phyloP scores from a whole-genome alignment of 768 basidiomycete genomes.

The Mycena floridula region DNA sequence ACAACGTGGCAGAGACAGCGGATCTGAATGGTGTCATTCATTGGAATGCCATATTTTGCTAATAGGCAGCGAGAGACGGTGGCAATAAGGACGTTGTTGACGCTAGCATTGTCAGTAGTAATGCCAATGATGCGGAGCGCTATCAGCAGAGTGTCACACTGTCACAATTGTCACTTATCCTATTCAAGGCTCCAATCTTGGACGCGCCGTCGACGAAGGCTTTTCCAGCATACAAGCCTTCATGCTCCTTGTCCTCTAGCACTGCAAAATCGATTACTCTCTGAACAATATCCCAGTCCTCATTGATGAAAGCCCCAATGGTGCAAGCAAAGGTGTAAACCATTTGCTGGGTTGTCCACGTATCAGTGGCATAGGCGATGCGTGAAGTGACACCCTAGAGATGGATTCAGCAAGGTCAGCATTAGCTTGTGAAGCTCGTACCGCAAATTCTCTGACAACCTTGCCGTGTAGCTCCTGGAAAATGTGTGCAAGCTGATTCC shows the following conservation, averaged over 20 bases:
- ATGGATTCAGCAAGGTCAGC: background rate
- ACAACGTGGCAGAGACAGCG: constrained; percentile 27
- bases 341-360: constrained; percentile 26
- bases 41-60: constrained; percentile 18
- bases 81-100: constrained; percentile 26
- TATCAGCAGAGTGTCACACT: constrained; percentile 2
- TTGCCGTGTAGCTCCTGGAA: constrained; percentile 13
- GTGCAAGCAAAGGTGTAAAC: constrained; percentile 26
- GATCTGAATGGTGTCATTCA: constrained; percentile 24
- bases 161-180: constrained; percentile 22
- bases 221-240: constrained; percentile 23
- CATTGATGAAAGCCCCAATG: constrained; percentile 20
- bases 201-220: constrained; percentile 19
- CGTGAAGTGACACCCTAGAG: constrained; percentile 15
- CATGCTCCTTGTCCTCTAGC: constrained; percentile 27
- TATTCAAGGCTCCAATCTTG: constrained; percentile 19
- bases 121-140: constrained; percentile 14
- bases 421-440: constrained; percentile 4
- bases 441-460: constrained; percentile 13
- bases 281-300: constrained; percentile 27
- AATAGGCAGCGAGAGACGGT: constrained; percentile 14
- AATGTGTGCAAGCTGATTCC: constrained; percentile 13
- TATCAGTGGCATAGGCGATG: constrained; percentile 20
- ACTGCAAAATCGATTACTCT: constrained; percentile 26
- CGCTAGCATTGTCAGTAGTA: constrained; percentile 26